These are phyloP conservation scores for Sclerotiophoma versabilis DNA, from an alignment of 2,329 filamentous ascomycete species.

Conservation along the genomic window DNA sequence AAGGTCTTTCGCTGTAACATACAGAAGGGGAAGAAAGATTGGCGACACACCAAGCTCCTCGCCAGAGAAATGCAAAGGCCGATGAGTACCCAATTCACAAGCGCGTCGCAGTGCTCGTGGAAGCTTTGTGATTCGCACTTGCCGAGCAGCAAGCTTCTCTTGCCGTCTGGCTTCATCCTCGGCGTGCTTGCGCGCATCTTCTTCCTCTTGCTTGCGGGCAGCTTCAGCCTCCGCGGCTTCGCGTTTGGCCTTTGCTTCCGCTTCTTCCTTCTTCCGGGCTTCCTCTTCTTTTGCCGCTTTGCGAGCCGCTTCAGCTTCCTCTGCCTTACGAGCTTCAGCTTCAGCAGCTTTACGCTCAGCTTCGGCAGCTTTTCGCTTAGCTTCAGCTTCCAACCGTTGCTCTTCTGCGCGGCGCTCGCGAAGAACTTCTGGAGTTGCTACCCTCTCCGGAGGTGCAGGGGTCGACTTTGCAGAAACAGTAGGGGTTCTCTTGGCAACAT, in stretches of 20 bases:
- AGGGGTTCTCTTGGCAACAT: conserved; percentile 42
- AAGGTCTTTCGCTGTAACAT: conserved; percentile 43
- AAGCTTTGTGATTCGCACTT: conserved; percentile 45
- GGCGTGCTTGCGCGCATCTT: conserved; percentile 37
- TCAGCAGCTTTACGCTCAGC: conserved; percentile 37
- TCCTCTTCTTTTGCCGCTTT: conserved; percentile 41
- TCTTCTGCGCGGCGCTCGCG: conserved; percentile 47
- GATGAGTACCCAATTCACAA: conserved; percentile 46
- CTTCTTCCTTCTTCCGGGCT: conserved; percentile 36
- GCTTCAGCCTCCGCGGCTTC: conserved; percentile 44
- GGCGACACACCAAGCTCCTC: conserved; percentile 49
- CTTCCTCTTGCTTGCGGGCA: conserved; percentile 40
- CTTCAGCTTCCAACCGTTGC: conserved; percentile 38
- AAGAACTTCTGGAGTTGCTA: conserved; percentile 41
- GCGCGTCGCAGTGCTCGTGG: conserved; percentile 47
- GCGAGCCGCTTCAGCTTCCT: conserved; percentile 38
- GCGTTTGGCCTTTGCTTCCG: conserved; percentile 40
- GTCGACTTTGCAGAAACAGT: conserved; percentile 46
- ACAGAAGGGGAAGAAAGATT: conserved; percentile 49
- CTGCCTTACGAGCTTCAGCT: conserved; percentile 36
- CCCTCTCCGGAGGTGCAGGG: conserved; percentile 44
- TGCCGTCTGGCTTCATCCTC: conserved; percentile 41
- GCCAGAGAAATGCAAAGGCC: conserved; percentile 49
- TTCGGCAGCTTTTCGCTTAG: conserved; percentile 33
- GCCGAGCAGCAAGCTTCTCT: conserved; percentile 41